phyloP scores from a whole-genome alignment of 139 green algal genomes.

The Astrephomene gubernaculifera region DNA sequence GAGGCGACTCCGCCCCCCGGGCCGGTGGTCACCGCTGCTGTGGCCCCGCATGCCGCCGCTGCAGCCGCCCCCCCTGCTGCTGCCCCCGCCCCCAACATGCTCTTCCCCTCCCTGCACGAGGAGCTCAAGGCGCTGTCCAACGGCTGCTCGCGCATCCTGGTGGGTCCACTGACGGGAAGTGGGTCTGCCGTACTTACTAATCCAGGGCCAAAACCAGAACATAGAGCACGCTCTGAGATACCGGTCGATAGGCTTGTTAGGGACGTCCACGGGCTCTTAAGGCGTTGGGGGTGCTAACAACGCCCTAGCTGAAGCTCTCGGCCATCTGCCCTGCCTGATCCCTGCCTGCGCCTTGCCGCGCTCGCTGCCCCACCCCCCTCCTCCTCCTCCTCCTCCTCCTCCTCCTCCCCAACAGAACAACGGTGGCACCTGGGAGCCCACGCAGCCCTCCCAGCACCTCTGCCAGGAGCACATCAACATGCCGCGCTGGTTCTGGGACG shows the following conservation, averaged over 20 bases:
- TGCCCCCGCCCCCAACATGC: not conserved
- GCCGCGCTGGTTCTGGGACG: constrained; percentile 31
- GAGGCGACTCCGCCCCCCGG: not conserved
- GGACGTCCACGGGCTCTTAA: too few species aligned
- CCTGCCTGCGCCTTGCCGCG: too few species aligned
- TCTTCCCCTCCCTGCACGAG: not conserved
- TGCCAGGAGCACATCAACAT: constrained; percentile 32
- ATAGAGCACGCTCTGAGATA: too few species aligned
- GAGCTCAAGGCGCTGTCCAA: constrained; percentile 27
- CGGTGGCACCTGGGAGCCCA: constrained; percentile 37
- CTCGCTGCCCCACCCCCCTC: too few species aligned
- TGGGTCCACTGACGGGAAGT: too few species aligned
- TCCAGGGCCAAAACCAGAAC: too few species aligned
- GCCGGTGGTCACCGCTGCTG: too few species aligned
- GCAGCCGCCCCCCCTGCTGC: not conserved
- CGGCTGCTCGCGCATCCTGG: constrained; percentile 36
- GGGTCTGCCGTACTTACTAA: too few species aligned
- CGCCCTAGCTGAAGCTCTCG: too few species aligned
- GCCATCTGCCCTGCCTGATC: too few species aligned
- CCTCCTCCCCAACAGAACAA: constrained; percentile 19
- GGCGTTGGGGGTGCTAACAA: too few species aligned
- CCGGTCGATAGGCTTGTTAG: too few species aligned
- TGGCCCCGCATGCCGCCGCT: not conserved
- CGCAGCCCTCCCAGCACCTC: not conserved
- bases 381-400: not conserved